Percentiles rank a stretch among this genome's conserved stretches.
Conservation (phyloP, 2,329 filamentous ascomycete species). For the Albifimbria verrucaria region DNA sequence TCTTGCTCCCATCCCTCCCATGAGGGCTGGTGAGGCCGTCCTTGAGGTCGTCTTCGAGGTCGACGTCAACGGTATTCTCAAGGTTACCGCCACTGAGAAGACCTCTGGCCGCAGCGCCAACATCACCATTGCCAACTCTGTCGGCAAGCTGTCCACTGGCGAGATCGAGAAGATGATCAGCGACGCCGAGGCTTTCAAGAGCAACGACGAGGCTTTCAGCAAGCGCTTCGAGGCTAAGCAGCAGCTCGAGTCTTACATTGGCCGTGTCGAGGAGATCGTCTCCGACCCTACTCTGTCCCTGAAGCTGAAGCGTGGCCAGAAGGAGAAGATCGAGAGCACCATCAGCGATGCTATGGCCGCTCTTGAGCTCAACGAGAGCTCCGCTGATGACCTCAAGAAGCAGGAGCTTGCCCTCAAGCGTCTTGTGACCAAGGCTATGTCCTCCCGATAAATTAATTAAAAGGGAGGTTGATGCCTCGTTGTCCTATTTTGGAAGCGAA, state of each 20-base stretch:
- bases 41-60: constrained; percentile 99
- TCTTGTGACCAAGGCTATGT: constrained; percentile 97
- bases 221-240: constrained; percentile 99
- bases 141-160: constrained; percentile 89
- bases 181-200: constrained; percentile 98
- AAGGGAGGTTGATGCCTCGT: neutral
- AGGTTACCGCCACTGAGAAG: constrained; percentile 99
- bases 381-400: constrained; percentile 97
- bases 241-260: constrained; percentile 98
- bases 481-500: no score
- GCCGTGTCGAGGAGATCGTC: constrained; percentile 97
- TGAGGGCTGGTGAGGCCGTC: constrained; percentile 93
- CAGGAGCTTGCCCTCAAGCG: constrained; percentile 98
- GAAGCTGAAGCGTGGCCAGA: constrained; percentile 98
- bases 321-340: constrained; percentile 98
- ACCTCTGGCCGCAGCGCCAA: constrained; percentile 96
- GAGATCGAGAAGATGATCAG: constrained; percentile 99
- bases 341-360: constrained; percentile 97
- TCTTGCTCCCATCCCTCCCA: constrained; percentile 78
- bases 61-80: constrained; percentile 99
- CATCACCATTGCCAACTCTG: constrained; percentile 99
- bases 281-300: constrained; percentile 93
- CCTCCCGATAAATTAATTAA: constrained; percentile 66
- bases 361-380: constrained; percentile 91
- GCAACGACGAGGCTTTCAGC: constrained; percentile 95